Base-by-base conservation (phyloP, 2,329 filamentous ascomycete species). In the Thielaviopsis musarum region DNA sequence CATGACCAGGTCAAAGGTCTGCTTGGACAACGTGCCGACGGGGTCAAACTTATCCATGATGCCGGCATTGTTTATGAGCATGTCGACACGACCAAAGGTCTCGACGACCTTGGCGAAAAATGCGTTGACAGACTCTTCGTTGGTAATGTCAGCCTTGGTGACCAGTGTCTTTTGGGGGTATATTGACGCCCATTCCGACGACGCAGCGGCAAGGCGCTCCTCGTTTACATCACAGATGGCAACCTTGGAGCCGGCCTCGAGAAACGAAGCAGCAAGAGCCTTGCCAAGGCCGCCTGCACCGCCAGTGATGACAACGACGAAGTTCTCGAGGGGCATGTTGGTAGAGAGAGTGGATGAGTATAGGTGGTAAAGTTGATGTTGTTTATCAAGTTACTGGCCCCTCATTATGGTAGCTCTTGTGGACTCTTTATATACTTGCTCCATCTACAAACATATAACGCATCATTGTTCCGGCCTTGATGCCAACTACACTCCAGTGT, bases 1-100 rank as follows among this genome's bases (percentile, higher is more conserved):
- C 41, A 84, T 71, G 5, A 82, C 75, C 3, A 70, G 70, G 61
- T 82, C 73, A 79, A 78, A 83, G 1, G 73, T 64, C 1, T 67
- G 68, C 61, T 71, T 70, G 21, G 75, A 70, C 56, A 75, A 66
- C 7, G 71, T 70, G 17, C 75, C 79, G 0, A 75, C 76, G 0
- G 77, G 74, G 52, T 78, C 74, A 63, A 82, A 80, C 28, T 68
- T 70, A 65, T 83, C 80, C 70, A 80, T 77, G 59, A 82, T 71
- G 34, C 75, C 80, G 13, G 79, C 80, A 61, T 78, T 79, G 68
- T 81, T 81, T 65, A 82, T 67, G 5, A 83, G 69, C 17, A 81
- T 70, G 67, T 83, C 79, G 6, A 70, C 60, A n/a, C 62, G 62
- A 59, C 65, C 63, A 52, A 68, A 67, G 21, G 63, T 64, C 4